Evolutionary conservation across 2,329 filamentous ascomycete species (phyloP).

Genomic region (Clarireedia homoeocarpa): DNA sequence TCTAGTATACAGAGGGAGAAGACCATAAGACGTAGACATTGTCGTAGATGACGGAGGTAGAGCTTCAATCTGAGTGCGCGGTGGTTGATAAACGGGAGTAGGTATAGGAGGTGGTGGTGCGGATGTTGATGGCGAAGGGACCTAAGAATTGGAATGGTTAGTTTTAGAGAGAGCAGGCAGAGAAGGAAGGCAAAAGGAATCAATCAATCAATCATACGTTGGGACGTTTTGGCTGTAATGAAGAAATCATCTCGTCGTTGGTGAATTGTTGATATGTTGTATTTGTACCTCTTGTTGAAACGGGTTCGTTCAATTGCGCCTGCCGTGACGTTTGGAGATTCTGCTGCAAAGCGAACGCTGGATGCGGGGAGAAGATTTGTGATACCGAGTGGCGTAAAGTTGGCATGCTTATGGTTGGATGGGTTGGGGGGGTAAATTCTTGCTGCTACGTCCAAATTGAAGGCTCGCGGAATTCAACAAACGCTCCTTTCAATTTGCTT

Average conservation of each 20-base stretch:
- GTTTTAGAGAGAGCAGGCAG: background rate
- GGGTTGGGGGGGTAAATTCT: too few relatives aligned
- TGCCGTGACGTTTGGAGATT: background rate
- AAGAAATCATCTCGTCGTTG: background rate
- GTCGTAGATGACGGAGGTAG: conserved; percentile 31
- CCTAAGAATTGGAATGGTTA: background rate
- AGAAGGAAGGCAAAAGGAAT: background rate
- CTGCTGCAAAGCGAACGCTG: background rate
- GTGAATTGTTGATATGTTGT: background rate
- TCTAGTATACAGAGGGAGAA: background rate
- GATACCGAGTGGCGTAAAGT: conserved; percentile 14
- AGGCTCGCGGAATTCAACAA: too few relatives aligned
- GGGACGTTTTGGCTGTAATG: conserved; percentile 15
- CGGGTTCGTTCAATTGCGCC: background rate
- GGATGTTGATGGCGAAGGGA: background rate
- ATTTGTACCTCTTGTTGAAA: background rate
- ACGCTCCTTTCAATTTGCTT: too few relatives aligned
- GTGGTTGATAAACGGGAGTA: conserved; percentile 4
- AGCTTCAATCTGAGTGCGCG: conserved; percentile 40
- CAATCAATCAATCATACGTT: conserved; percentile 8
- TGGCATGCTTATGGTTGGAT: too few relatives aligned
- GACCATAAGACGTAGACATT: conserved; percentile 17
- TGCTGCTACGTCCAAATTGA: too few relatives aligned
- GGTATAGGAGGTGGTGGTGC: background rate
- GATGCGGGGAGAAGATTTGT: conserved; percentile 17